A percentile compares a stretch with the other conserved stretches of the same genome.
These are phyloP conservation scores for Coprinopsis strossmayeri DNA, from an alignment of 768 basidiomycete genomes.

Conservation along the genomic window DNA sequence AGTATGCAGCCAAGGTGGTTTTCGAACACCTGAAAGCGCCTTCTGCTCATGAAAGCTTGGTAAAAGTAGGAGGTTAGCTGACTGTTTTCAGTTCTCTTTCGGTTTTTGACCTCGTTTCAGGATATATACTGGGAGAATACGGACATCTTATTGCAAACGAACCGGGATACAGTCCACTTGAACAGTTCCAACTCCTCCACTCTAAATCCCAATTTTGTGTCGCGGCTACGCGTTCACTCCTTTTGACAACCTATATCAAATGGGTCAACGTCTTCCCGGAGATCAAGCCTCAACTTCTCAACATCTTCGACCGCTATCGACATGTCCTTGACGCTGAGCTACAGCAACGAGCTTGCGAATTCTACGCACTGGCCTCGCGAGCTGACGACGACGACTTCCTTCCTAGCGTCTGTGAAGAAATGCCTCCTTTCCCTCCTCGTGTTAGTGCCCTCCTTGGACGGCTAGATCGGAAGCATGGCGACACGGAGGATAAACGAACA, in stretches of 20 bases:
- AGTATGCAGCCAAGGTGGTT: slow-evolving; percentile 90
- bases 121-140: slow-evolving; percentile 97
- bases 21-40: slow-evolving; percentile 86
- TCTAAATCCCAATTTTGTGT: slow-evolving; percentile 93
- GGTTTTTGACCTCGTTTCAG: slow-evolving; percentile 27
- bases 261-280: slow-evolving; percentile 99
- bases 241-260: slow-evolving; percentile 97
- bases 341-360: slow-evolving; percentile 98
- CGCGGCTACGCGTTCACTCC: slow-evolving; percentile 84
- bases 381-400: slow-evolving; percentile 89
- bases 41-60: slow-evolving; percentile 84
- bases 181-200: slow-evolving; percentile 91
- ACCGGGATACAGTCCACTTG: slow-evolving; percentile 83
- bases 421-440: slow-evolving; percentile 96
- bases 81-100: not conserved
- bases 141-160: slow-evolving; percentile 97
- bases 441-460: slow-evolving; percentile 85
- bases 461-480: slow-evolving; percentile 83
- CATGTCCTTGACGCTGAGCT: slow-evolving; percentile 95
- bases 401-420: slow-evolving; percentile 95
- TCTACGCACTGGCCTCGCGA: slow-evolving; percentile 78
- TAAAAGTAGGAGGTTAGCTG: slow-evolving; percentile 86
- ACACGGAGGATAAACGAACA: slow-evolving; percentile 91
- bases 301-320: slow-evolving; percentile 96
- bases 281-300: slow-evolving; percentile 89